Conservation (phyloP, 306 rosid genomes). For the Corylus avellana region DNA sequence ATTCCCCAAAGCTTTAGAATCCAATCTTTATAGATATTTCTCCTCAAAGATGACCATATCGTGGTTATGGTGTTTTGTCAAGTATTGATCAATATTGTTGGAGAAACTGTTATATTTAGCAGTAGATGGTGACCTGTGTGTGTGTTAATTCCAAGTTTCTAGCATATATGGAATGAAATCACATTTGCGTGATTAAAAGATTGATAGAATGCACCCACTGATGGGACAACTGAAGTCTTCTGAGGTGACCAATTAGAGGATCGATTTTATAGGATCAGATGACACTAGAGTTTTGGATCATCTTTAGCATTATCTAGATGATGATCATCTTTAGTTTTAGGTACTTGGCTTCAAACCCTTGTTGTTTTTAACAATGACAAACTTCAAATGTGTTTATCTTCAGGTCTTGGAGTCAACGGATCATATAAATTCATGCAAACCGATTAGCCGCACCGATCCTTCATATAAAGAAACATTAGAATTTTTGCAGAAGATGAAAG, state of each 20-base stretch:
- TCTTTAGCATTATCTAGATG: no score
- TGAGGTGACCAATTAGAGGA: no score
- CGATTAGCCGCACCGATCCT: slow-evolving; percentile 74
- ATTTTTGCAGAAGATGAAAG: slow-evolving; percentile 72
- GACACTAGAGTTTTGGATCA: no score
- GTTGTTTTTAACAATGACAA: not conserved
- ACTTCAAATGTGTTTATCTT: not conserved
- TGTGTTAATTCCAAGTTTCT: not conserved
- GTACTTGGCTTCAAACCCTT: not conserved
- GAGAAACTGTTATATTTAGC: not conserved
- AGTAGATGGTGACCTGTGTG: not conserved
- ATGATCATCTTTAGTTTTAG: not conserved
- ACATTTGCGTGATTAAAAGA: not conserved
- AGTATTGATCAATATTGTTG: not conserved
- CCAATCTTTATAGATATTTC: not conserved
- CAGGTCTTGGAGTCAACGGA: slow-evolving; percentile 97
- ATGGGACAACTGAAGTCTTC: not conserved
- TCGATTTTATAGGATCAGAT: no score
- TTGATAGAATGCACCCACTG: not conserved
- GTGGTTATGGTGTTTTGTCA: not conserved
- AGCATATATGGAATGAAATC: not conserved
- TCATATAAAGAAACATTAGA: slow-evolving; percentile 75
- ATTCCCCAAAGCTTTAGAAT: not conserved
- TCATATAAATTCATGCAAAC: slow-evolving; percentile 95
- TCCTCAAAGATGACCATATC: not conserved